Evolutionary conservation across 1,139 yeast species (phyloP).

Genomic region (Debaryomyces nepalensis): DNA sequence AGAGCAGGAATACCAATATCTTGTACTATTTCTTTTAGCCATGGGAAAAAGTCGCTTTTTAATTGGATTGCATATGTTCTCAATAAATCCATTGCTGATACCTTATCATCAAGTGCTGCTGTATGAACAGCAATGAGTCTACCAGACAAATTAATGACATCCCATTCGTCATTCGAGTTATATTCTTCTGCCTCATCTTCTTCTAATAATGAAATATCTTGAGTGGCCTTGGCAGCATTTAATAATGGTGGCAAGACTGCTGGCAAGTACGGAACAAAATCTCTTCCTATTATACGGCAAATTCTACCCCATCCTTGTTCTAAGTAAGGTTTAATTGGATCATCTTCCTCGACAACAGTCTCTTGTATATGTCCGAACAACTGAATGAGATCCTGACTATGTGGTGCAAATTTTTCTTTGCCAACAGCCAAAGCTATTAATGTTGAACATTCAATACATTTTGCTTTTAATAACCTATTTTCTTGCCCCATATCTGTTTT

Average conservation of each 20-base stretch:
- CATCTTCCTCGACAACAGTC: constrained; percentile 62
- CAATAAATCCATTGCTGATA: constrained; percentile 85
- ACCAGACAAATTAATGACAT: constrained; percentile 87
- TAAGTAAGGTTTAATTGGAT: constrained; percentile 83
- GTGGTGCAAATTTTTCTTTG: constrained; percentile 80
- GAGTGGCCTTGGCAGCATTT: constrained; percentile 84
- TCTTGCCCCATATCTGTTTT: constrained; percentile 80
- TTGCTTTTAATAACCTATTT: constrained; percentile 81
- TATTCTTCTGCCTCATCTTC: constrained; percentile 86
- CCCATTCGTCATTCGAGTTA: constrained; percentile 92
- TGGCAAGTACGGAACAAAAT: constrained; percentile 84
- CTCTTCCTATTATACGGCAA: constrained; percentile 83
- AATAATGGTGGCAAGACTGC: constrained; percentile 89
- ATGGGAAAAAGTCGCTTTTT: constrained; percentile 81
- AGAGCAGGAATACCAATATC: constrained; percentile 88
- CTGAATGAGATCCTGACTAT: constrained; percentile 74
- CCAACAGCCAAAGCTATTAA: constrained; percentile 97
- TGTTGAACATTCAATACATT: constrained; percentile 94
- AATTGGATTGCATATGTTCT: constrained; percentile 87
- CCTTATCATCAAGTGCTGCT: constrained; percentile 89
- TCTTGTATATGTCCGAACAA: constrained; percentile 77
- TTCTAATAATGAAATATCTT: constrained; percentile 84
- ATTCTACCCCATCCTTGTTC: constrained; percentile 98
- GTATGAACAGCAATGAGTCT: constrained; percentile 95
- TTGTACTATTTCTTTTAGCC: constrained; percentile 75